phyloP scores from a whole-genome alignment of 805 yeast species.

The Barnettozyma botsteinii region DNA sequence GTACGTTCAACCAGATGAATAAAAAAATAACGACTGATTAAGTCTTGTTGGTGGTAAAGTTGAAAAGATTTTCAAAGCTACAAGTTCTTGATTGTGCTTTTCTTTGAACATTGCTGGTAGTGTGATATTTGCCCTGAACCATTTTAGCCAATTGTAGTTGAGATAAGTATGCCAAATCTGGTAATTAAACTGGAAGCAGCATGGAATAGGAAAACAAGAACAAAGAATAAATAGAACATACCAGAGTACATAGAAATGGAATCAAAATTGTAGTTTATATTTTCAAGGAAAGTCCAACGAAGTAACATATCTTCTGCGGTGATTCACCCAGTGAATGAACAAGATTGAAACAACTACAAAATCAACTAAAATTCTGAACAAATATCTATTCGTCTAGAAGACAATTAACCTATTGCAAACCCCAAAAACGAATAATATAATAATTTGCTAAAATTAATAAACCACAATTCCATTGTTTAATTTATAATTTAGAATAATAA shows the following conservation, averaged over 20 bases:
- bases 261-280: slow-evolving; percentile 17
- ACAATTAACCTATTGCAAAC: slow-evolving; percentile 1
- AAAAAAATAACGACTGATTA: slow-evolving; percentile 30
- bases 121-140: slow-evolving; percentile 18
- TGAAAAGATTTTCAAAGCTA: slow-evolving; percentile 5
- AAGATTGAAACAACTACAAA: neutral
- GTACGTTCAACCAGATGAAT: slow-evolving; percentile 25
- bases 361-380: neutral
- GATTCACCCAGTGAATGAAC: too few species aligned
- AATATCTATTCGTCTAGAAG: neutral
- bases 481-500: slow-evolving; percentile 4
- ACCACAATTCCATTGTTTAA: slow-evolving; percentile 12
- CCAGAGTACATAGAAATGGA: slow-evolving; percentile 22
- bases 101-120: slow-evolving; percentile 19
- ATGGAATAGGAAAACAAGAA: slow-evolving; percentile 32
- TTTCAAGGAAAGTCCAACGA: slow-evolving; percentile 5
- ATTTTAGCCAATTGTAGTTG: slow-evolving; percentile 13
- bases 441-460: neutral
- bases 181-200: slow-evolving; percentile 29
- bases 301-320: slow-evolving; percentile 9
- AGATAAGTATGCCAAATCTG: slow-evolving; percentile 17
- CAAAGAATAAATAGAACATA: slow-evolving; percentile 35
- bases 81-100: slow-evolving; percentile 12
- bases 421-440: neutral
- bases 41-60: slow-evolving; percentile 21